phyloP scores from a whole-genome alignment of 2,329 filamentous ascomycete species.

The Epichloe sibirici region DNA sequence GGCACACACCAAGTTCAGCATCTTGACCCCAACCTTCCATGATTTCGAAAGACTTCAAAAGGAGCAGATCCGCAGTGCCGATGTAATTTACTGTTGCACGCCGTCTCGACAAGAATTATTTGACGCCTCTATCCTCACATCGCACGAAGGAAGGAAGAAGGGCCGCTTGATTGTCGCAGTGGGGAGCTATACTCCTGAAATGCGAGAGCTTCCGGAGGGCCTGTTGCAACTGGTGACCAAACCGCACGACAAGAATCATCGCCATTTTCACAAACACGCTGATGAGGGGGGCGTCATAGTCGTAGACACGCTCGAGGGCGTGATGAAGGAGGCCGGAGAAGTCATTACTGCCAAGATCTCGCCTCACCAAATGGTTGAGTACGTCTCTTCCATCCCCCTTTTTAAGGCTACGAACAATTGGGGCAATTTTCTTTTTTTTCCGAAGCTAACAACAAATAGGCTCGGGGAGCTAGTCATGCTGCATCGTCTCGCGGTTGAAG shows the following conservation, averaged over 20 bases:
- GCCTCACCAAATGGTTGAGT: conserved; percentile 71
- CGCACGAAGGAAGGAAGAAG: conserved; percentile 54
- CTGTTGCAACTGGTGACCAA: conserved; percentile 53
- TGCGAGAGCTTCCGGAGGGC: conserved; percentile 74
- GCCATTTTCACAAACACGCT: conserved; percentile 56
- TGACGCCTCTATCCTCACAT: conserved; percentile 59
- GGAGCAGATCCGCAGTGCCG: conserved; percentile 57
- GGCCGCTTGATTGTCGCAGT: conserved; percentile 62
- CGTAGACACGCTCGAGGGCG: conserved; percentile 68
- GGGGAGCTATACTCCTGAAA: conserved; percentile 56
- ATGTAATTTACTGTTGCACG: conserved; percentile 83
- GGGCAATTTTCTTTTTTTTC: background rate
- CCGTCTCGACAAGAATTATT: conserved; percentile 66
- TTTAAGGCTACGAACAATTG: background rate
- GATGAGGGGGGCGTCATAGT: conserved; percentile 55
- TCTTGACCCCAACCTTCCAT: conserved; percentile 57
- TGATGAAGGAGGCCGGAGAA: conserved; percentile 75
- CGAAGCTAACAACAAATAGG: conserved; percentile 19
- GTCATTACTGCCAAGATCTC: conserved; percentile 65
- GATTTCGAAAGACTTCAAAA: conserved; percentile 56
- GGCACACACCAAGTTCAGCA: conserved; percentile 52
- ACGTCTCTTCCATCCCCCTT: conserved; percentile 17
- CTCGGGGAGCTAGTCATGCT: conserved; percentile 68
- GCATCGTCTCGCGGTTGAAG: conserved; percentile 30
- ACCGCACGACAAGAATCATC: conserved; percentile 29